Percentiles rank a stretch among this genome's conserved stretches.
phyloP scores from a whole-genome alignment of 2,329 filamentous ascomycete genomes.

The Zasmidium citrigriseum region DNA sequence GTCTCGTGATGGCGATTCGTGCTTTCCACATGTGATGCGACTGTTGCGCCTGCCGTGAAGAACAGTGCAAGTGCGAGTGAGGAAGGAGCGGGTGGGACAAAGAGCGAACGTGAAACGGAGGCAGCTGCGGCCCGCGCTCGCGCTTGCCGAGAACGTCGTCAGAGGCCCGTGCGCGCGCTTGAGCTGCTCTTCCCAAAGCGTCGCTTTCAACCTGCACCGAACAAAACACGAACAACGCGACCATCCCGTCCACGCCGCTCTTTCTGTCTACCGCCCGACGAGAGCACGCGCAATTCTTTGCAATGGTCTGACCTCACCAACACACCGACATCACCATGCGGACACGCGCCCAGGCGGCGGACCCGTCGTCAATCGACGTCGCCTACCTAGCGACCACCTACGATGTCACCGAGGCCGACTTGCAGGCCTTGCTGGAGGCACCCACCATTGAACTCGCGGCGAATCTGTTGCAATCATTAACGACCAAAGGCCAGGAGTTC shows the following conservation, averaged over 20 bases:
- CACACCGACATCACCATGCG: slow-evolving; percentile 48
- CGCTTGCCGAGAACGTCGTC: neutral
- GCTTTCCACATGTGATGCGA: neutral
- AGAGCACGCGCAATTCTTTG: neutral
- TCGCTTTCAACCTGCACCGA: neutral
- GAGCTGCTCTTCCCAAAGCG: slow-evolving; percentile 3
- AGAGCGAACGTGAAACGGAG: neutral
- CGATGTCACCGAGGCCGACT: slow-evolving; percentile 64
- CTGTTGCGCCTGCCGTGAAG: neutral
- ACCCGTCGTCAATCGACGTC: slow-evolving; percentile 62
- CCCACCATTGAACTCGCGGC: slow-evolving; percentile 79
- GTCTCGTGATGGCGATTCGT: neutral
- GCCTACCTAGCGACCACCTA: slow-evolving; percentile 73
- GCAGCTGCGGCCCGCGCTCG: neutral
- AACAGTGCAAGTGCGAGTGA: too few relatives aligned
- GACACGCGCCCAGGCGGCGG: slow-evolving; percentile 44
- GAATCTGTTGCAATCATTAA: slow-evolving; percentile 71
- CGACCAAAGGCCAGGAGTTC: slow-evolving; percentile 76
- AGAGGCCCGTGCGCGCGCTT: neutral
- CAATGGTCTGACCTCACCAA: slow-evolving; percentile 16
- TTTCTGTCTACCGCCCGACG: neutral
- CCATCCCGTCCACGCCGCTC: neutral
- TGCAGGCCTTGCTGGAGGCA: slow-evolving; percentile 62
- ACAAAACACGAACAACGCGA: slow-evolving; percentile 4
- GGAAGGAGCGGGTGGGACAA: neutral